Percentiles rank a stretch among this genome's conserved stretches.
Evolutionary conservation across 257 asterid genomes (phyloP).

Genomic region (Craterostigma plantagineum): DNA sequence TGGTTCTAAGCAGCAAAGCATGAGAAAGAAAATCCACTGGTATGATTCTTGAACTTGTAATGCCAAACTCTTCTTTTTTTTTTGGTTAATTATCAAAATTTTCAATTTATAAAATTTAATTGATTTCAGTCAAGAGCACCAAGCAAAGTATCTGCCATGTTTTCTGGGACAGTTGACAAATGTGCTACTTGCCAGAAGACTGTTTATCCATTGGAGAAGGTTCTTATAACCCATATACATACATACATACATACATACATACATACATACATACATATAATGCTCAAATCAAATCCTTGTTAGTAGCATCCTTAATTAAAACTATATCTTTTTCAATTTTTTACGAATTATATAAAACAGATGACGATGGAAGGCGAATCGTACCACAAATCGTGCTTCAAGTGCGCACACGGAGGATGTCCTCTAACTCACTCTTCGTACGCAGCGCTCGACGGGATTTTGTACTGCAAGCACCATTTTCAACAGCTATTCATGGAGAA

Average conservation of each 20-base stretch:
- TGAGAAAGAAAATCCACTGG: slow-evolving; percentile 18
- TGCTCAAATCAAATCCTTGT: not conserved
- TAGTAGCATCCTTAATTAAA: not conserved
- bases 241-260: no score
- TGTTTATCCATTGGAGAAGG: slow-evolving; percentile 44
- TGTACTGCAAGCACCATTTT: slow-evolving; percentile 24
- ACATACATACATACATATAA: not conserved
- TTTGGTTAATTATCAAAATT: not conserved
- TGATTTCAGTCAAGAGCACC: slow-evolving; percentile 26
- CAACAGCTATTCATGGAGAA: slow-evolving; percentile 26
- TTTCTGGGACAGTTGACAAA: slow-evolving; percentile 39
- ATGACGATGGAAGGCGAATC: slow-evolving; percentile 30
- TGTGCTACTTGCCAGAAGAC: slow-evolving; percentile 35
- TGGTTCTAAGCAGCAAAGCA: slow-evolving; percentile 12
- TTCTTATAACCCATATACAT: no score
- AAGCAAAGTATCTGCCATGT: slow-evolving; percentile 31
- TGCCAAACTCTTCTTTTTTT: not conserved
- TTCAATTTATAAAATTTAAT: no score
- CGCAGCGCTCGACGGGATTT: slow-evolving; percentile 18
- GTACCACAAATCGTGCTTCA: slow-evolving; percentile 25
- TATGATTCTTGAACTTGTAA: slow-evolving; percentile 4
- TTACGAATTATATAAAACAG: no score
- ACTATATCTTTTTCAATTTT: not conserved
- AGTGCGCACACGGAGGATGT: slow-evolving; percentile 23
- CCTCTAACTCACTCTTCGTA: slow-evolving; percentile 21